phyloP scores from a whole-genome alignment of 2,329 filamentous ascomycete genomes.

The Volutella citrinella region DNA sequence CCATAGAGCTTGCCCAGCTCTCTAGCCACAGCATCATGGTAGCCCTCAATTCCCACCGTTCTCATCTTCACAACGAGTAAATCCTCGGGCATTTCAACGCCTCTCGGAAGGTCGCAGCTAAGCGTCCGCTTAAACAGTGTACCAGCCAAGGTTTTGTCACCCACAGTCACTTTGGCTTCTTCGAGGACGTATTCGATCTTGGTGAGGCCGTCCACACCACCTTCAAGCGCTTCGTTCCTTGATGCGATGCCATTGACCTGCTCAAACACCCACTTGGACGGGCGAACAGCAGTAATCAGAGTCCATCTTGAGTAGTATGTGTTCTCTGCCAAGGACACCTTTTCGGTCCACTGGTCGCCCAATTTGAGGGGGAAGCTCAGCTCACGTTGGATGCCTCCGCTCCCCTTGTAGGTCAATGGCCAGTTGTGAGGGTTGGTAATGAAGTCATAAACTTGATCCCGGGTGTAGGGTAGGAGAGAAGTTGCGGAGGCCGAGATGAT shows the following conservation, averaged over 20 bases:
- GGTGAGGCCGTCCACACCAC: not conserved
- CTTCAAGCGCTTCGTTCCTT: slow-evolving; percentile 1
- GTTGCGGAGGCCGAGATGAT: slow-evolving; percentile 1
- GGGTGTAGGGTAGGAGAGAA: slow-evolving; percentile 2
- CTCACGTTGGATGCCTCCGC: slow-evolving; percentile 4
- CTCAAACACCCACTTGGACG: slow-evolving; percentile 3
- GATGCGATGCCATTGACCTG: slow-evolving; percentile 2
- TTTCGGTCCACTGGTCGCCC: slow-evolving; percentile 5
- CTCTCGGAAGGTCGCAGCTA: slow-evolving; percentile 1
- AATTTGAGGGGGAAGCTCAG: not conserved
- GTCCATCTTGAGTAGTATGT: slow-evolving; percentile 4
- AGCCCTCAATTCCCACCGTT: slow-evolving; percentile 3
- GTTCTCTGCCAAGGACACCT: slow-evolving; percentile 1
- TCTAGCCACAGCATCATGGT: slow-evolving; percentile 3
- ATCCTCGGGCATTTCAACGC: slow-evolving; percentile 2
- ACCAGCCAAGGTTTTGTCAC: not conserved
- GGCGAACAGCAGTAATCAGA: not conserved
- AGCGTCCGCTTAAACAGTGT: slow-evolving; percentile 3
- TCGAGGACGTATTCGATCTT: slow-evolving; percentile 6
- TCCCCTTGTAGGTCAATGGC: slow-evolving; percentile 5
- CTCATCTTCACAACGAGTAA: slow-evolving; percentile 2
- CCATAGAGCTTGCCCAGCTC: slow-evolving; percentile 1
- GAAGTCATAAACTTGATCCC: slow-evolving; percentile 4
- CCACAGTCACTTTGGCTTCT: not conserved
- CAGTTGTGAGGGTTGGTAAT: slow-evolving; percentile 5